Conservation (phyloP, 305 asterid species). For the Caryopteris hybrid region DNA sequence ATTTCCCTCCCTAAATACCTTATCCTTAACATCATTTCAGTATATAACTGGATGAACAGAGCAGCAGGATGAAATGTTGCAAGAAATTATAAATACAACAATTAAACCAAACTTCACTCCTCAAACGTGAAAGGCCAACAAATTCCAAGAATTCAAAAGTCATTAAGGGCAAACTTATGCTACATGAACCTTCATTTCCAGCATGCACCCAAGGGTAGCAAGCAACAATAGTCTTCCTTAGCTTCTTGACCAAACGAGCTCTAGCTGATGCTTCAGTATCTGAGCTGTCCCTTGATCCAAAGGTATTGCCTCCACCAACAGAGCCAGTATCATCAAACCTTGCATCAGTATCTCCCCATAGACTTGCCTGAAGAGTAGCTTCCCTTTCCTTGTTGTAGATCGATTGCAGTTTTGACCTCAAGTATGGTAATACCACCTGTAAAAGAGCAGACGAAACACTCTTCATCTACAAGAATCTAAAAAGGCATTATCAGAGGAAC, state of each 20-base stretch:
- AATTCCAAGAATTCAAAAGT: constrained; percentile 2
- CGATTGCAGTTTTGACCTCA: constrained; percentile 81
- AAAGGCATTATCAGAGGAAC: constrained; percentile 11
- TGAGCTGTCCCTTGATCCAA: constrained; percentile 40
- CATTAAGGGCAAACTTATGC: neutral
- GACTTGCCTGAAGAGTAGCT: constrained; percentile 90
- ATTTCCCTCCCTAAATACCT: neutral
- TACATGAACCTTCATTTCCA: constrained; percentile 78
- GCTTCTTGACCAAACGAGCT: constrained; percentile 47
- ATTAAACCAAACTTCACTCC: neutral
- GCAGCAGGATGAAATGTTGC: neutral
- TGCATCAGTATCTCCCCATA: constrained; percentile 86
- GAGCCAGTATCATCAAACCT: constrained; percentile 47
- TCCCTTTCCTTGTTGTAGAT: constrained; percentile 87
- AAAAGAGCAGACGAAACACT: constrained; percentile 20
- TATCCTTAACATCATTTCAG: neutral
- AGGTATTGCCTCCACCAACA: constrained; percentile 38
- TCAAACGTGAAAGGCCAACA: neutral
- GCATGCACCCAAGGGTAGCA: constrained; percentile 98
- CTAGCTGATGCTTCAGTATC: constrained; percentile 49
- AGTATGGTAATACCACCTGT: constrained; percentile 83
- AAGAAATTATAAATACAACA: neutral
- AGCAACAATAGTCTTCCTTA: constrained; percentile 58
- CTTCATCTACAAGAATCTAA: constrained; percentile 13
- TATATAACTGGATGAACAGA: neutral